These are phyloP conservation scores for Poteriospumella lacustris DNA, from an alignment of 108 stramenopile species.

Conservation along the genomic window DNA sequence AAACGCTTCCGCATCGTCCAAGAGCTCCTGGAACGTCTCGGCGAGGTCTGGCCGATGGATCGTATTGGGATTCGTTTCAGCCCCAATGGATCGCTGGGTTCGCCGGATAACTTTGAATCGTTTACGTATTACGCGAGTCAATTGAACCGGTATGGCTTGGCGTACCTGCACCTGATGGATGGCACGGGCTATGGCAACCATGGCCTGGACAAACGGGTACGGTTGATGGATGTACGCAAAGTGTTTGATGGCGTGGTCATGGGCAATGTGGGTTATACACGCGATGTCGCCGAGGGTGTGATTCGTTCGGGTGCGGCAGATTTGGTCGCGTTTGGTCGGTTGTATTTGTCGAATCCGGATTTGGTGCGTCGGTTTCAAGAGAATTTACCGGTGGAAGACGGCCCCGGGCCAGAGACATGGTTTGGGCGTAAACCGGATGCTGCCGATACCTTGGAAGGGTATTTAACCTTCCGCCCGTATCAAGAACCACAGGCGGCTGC, in stretches of 20 bases:
- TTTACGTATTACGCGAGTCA: constrained; percentile 51
- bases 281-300: constrained; percentile 60
- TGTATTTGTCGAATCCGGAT: constrained; percentile 72
- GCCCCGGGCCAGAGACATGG: background rate
- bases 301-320: constrained; percentile 58
- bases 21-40: constrained; percentile 45
- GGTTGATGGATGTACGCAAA: constrained; percentile 2
- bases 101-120: constrained; percentile 55
- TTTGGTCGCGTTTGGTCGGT: constrained; percentile 61
- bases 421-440: background rate
- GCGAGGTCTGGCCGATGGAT: constrained; percentile 43
- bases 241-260: constrained; percentile 58
- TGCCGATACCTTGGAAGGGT: background rate
- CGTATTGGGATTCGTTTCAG: constrained; percentile 63
- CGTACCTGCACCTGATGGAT: constrained; percentile 67
- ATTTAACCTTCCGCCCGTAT: background rate
- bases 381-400: constrained; percentile 45
- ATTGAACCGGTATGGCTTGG: constrained; percentile 51
- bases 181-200: constrained; percentile 66
- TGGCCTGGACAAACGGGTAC: constrained; percentile 43
- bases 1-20: constrained; percentile 62
- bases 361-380: constrained; percentile 57
- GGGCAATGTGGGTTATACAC: constrained; percentile 60
- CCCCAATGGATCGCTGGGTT: constrained; percentile 66
- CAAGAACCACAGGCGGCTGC: no score